phyloP scores from a whole-genome alignment of 257 asterid species.

The Paraleonurus japonicus region DNA sequence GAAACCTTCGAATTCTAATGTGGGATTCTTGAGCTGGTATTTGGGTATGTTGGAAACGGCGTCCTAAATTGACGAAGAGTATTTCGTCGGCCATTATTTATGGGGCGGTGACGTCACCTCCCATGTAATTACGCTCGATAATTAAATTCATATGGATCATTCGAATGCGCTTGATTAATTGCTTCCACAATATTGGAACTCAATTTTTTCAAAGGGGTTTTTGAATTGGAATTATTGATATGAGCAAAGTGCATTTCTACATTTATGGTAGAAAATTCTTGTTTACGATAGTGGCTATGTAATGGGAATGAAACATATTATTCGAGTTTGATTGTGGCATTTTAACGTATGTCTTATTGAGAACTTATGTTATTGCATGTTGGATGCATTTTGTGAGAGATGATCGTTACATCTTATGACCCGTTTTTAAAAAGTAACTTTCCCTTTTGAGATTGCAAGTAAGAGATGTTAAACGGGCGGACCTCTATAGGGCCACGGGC shows the following conservation, averaged over 20 bases:
- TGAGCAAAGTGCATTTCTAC: background rate
- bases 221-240: background rate
- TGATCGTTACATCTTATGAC: background rate
- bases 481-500: too few species aligned
- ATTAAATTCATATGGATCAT: background rate
- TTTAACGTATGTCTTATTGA: background rate
- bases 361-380: background rate
- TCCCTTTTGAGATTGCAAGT: background rate
- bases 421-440: background rate
- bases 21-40: conserved; percentile 64
- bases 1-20: conserved; percentile 33
- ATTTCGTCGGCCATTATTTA: conserved; percentile 66
- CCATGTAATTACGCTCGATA: conserved; percentile 46
- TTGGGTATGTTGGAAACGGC: conserved; percentile 62
- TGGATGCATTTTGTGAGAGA: background rate
- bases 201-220: background rate
- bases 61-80: conserved; percentile 75
- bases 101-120: conserved; percentile 77
- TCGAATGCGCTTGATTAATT: background rate
- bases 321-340: background rate
- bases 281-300: conserved; percentile 21
- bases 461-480: too few species aligned
- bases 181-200: background rate
- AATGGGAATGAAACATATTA: conserved; percentile 27
- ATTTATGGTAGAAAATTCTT: background rate